These are phyloP conservation scores for Dryadomyces quercus-mongolicae DNA, from an alignment of 2,329 filamentous ascomycete genomes.

Conservation along the genomic window DNA sequence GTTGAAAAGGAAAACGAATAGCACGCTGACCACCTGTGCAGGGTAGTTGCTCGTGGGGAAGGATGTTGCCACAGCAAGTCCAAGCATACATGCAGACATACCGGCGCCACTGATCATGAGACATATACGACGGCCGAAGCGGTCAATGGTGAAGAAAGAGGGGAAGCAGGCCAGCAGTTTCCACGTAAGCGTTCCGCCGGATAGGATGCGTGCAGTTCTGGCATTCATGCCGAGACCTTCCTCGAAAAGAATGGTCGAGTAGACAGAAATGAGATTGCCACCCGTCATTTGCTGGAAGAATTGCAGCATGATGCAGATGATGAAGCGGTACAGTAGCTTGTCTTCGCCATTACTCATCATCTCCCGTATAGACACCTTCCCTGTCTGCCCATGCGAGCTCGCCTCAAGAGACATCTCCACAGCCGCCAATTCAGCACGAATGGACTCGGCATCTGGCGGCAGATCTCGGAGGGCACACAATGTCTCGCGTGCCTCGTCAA, in stretches of 20 bases:
- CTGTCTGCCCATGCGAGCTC: background rate
- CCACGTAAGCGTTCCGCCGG: constrained; percentile 38
- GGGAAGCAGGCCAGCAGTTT: constrained; percentile 40
- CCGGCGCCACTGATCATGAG: constrained; percentile 29
- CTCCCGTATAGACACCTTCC: background rate
- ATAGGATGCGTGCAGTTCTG: constrained; percentile 26
- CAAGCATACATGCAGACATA: constrained; percentile 5
- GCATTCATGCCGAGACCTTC: constrained; percentile 24
- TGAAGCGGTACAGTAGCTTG: constrained; percentile 17
- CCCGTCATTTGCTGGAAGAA: constrained; percentile 8
- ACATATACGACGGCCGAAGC: constrained; percentile 32
- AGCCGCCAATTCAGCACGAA: constrained; percentile 34
- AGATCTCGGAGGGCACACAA: constrained; percentile 6
- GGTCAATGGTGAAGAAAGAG: constrained; percentile 29
- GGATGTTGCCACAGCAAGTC: background rate
- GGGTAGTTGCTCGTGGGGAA: background rate
- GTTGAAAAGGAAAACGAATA: constrained; percentile 8
- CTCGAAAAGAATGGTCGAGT: constrained; percentile 28
- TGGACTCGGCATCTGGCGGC: constrained; percentile 27
- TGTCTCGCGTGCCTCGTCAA: constrained; percentile 32
- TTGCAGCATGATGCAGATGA: constrained; percentile 16
- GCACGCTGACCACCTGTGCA: constrained; percentile 4
- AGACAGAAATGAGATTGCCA: constrained; percentile 21
- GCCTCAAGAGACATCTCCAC: constrained; percentile 6
- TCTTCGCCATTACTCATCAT: constrained; percentile 36